phyloP scores from a whole-genome alignment of 177 flowering plant species.

The Tripterygium wilfordii region DNA sequence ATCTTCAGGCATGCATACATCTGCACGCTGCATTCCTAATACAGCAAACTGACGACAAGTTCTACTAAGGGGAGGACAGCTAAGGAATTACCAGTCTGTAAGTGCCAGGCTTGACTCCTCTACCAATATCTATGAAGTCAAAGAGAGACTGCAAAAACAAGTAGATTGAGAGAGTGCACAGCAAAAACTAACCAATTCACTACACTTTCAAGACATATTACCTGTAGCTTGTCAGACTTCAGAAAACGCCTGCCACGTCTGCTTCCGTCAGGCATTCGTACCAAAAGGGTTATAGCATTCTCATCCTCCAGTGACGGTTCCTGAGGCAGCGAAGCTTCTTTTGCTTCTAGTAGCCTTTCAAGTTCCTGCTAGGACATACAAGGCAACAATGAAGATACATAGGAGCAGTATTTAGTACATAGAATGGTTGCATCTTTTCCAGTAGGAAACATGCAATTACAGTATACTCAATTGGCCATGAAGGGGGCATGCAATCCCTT shows the following conservation, averaged over 20 bases:
- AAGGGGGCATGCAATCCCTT: no score
- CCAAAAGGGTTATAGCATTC: slow-evolving; percentile 71
- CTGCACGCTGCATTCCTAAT: no score
- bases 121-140: slow-evolving; percentile 77
- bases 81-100: slow-evolving; percentile 70
- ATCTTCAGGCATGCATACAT: no score
- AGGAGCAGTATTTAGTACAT: no score
- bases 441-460: no score
- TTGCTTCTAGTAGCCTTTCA: slow-evolving; percentile 65
- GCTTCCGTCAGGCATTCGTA: slow-evolving; percentile 93
- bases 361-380: slow-evolving; percentile 48
- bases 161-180: neutral
- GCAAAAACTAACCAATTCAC: no score
- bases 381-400: no score
- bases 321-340: slow-evolving; percentile 78
- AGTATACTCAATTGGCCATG: no score
- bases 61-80: neutral
- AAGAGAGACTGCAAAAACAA: slow-evolving; percentile 62
- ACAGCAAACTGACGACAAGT: no score
- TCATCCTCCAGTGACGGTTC: slow-evolving; percentile 78
- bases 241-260: slow-evolving; percentile 82
- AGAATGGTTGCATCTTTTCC: no score
- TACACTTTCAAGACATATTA: no score
- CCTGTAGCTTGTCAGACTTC: slow-evolving; percentile 75
- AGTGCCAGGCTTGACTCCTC: slow-evolving; percentile 72